These are phyloP conservation scores for Teunomyces barrocoloradensis DNA, from an alignment of 805 yeast genomes.

Conservation along the genomic window DNA sequence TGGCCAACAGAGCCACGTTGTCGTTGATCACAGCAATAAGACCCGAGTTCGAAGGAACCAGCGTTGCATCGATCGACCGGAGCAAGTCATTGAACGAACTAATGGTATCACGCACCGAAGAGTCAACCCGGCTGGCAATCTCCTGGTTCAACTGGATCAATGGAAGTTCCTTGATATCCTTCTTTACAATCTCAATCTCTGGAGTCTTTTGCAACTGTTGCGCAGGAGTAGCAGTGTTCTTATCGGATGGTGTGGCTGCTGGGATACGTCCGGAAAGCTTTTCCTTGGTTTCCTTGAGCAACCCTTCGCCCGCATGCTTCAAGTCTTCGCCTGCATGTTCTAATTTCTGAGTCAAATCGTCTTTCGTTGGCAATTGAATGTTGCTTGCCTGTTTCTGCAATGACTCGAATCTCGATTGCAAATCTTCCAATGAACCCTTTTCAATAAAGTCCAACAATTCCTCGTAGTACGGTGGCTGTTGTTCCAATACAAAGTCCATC, in stretches of 20 bases:
- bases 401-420: slow-evolving; percentile 18
- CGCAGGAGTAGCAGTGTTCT: slow-evolving; percentile 29
- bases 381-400: slow-evolving; percentile 16
- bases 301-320: slow-evolving; percentile 26
- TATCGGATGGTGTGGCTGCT: not conserved
- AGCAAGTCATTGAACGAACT: slow-evolving; percentile 40
- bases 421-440: slow-evolving; percentile 32
- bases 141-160: slow-evolving; percentile 26
- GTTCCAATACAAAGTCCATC: slow-evolving; percentile 43
- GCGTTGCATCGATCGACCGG: slow-evolving; percentile 30
- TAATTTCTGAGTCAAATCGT: slow-evolving; percentile 31
- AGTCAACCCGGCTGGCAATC: slow-evolving; percentile 26
- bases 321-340: slow-evolving; percentile 33
- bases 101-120: slow-evolving; percentile 32
- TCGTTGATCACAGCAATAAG: slow-evolving; percentile 32
- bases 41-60: slow-evolving; percentile 23
- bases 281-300: slow-evolving; percentile 35
- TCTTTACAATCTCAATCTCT: slow-evolving; percentile 32
- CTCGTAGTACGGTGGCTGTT: slow-evolving; percentile 43
- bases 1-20: slow-evolving; percentile 29
- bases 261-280: slow-evolving; percentile 18
- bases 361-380: slow-evolving; percentile 30
- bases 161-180: slow-evolving; percentile 31
- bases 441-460: slow-evolving; percentile 38
- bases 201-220: slow-evolving; percentile 43